A percentile compares a stretch with the other conserved stretches of the same genome.
Evolutionary conservation across 768 basidiomycete species (phyloP).

Genomic region (Tricholoma flavovirens): DNA sequence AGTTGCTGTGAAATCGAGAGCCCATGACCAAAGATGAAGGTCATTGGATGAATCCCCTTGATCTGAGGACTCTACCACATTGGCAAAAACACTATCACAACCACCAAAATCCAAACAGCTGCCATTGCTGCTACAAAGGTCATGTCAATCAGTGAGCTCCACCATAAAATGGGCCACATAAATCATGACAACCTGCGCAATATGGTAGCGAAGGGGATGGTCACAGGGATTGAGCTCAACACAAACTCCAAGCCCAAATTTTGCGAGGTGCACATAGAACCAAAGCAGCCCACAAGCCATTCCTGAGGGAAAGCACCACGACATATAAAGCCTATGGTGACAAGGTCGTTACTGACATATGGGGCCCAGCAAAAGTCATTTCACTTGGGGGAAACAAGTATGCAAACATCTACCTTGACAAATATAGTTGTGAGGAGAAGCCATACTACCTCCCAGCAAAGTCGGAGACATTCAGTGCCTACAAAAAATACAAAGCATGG

Average conservation of each 20-base stretch:
- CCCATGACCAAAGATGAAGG: neutral
- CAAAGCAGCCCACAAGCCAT: conserved; percentile 8
- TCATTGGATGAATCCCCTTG: conserved; percentile 18
- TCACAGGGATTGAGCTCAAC: conserved; percentile 27
- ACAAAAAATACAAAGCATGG: neutral
- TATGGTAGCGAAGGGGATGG: conserved; percentile 22
- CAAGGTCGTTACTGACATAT: neutral
- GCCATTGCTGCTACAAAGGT: conserved; percentile 8
- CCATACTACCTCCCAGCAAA: neutral
- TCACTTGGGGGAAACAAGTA: neutral
- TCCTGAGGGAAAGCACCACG: neutral
- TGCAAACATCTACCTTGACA: neutral
- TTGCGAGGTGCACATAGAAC: conserved; percentile 20
- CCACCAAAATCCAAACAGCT: conserved; percentile 1
- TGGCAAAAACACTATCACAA: neutral
- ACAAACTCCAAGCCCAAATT: conserved; percentile 16
- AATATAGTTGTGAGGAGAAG: conserved; percentile 5
- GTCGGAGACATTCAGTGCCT: neutral
- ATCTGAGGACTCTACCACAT: conserved; percentile 23
- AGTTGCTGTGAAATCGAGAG: neutral
- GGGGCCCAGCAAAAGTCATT: neutral
- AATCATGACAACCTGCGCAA: conserved; percentile 18
- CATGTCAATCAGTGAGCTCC: conserved; percentile 25
- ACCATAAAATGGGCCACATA: conserved; percentile 30
- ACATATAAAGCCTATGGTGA: neutral